Evolutionary conservation across 1,139 yeast species (phyloP).

Genomic region (Diutina scorzettiae): DNA sequence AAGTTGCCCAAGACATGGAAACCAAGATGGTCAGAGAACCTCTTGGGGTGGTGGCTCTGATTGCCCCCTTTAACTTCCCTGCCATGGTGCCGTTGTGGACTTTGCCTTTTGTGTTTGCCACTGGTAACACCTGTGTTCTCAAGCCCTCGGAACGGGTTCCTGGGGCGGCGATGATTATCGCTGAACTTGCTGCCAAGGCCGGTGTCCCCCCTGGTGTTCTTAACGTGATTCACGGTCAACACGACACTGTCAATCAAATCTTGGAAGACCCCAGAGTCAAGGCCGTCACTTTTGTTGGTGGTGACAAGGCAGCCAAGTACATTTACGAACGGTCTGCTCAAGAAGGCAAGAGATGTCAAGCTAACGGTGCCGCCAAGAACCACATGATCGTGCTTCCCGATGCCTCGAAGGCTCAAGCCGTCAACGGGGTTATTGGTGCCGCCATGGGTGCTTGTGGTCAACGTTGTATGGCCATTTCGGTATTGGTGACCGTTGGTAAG

Average conservation of each 20-base stretch:
- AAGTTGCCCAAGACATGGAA: constrained; percentile 68
- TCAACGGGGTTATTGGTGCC: constrained; percentile 63
- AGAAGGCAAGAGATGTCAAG: constrained; percentile 68
- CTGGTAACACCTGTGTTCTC: constrained; percentile 67
- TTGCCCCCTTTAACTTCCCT: constrained; percentile 72
- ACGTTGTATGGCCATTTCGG: constrained; percentile 76
- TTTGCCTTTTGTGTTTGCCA: constrained; percentile 60
- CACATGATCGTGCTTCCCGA: constrained; percentile 67
- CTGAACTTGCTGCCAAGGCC: constrained; percentile 63
- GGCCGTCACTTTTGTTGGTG: constrained; percentile 72
- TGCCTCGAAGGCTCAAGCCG: constrained; percentile 53
- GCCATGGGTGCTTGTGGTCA: constrained; percentile 84
- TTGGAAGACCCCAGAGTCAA: constrained; percentile 67
- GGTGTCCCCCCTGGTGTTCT: constrained; percentile 73
- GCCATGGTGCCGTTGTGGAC: constrained; percentile 87
- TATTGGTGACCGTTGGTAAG: constrained; percentile 64
- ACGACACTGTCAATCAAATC: constrained; percentile 63
- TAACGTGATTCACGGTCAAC: constrained; percentile 67
- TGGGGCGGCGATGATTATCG: constrained; percentile 68
- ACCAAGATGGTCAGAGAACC: constrained; percentile 63
- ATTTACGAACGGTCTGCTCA: constrained; percentile 57
- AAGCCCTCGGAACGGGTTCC: constrained; percentile 77
- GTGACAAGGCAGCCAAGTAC: constrained; percentile 66
- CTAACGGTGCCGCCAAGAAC: constrained; percentile 70
- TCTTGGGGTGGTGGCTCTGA: constrained; percentile 56